phyloP scores from a whole-genome alignment of 371 early-diverging fungal species.

The Mortierella sp. region DNA sequence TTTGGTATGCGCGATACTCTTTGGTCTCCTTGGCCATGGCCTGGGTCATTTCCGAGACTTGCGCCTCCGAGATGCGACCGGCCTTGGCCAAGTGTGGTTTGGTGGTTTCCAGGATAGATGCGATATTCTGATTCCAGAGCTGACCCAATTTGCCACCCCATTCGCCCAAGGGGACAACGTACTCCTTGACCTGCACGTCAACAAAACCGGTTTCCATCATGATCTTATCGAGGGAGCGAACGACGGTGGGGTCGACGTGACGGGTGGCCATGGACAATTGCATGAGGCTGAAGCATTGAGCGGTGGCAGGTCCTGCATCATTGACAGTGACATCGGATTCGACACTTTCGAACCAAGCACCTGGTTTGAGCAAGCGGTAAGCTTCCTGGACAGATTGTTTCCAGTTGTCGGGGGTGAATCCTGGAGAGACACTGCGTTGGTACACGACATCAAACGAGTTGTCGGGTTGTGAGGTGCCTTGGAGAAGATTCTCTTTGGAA shows the following conservation, averaged over 20 bases:
- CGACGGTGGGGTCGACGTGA: slow-evolving; percentile 27
- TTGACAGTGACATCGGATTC: slow-evolving; percentile 43
- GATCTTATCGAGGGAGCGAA: slow-evolving; percentile 20
- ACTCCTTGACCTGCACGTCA: slow-evolving; percentile 43
- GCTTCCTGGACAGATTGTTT: slow-evolving; percentile 32
- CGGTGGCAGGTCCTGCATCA: slow-evolving; percentile 31
- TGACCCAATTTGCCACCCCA: slow-evolving; percentile 42
- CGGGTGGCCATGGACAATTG: slow-evolving; percentile 36
- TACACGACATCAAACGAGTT: slow-evolving; percentile 43
- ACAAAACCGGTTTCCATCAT: slow-evolving; percentile 32
- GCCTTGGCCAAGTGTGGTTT: slow-evolving; percentile 36
- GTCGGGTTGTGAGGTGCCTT: slow-evolving; percentile 26
- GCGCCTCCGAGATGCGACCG: slow-evolving; percentile 25
- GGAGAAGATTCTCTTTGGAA: slow-evolving; percentile 24
- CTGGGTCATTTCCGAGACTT: slow-evolving; percentile 23
- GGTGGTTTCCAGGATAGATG: slow-evolving; percentile 26
- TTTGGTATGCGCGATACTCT: slow-evolving; percentile 21
- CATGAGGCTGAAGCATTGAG: slow-evolving; percentile 25
- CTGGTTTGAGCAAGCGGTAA: slow-evolving; percentile 41
- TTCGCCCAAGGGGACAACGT: slow-evolving; percentile 33
- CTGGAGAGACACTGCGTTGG: slow-evolving; percentile 54
- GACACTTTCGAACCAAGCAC: slow-evolving; percentile 47
- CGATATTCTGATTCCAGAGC: slow-evolving; percentile 45
- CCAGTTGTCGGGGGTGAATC: slow-evolving; percentile 56
- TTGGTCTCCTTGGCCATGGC: slow-evolving; percentile 20